phyloP scores from a whole-genome alignment of 2,329 filamentous ascomycete species.

The Arachnomyces sp. region DNA sequence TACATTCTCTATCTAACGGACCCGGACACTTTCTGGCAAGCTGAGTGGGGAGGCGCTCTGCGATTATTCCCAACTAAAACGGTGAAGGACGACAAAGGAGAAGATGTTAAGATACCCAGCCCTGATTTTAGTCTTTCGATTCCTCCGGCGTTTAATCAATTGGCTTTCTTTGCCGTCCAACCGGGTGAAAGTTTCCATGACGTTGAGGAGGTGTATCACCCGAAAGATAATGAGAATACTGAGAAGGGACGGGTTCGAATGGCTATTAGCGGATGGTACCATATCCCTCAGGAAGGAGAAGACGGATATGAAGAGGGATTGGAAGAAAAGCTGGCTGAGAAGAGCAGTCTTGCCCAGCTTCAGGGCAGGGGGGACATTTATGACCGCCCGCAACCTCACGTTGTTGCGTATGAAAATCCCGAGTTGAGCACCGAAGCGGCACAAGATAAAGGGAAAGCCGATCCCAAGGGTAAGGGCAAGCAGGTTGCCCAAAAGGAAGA shows the following conservation, averaged over 20 bases:
- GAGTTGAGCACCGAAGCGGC: constrained; percentile 35
- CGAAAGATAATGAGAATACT: constrained; percentile 51
- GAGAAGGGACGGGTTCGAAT: constrained; percentile 65
- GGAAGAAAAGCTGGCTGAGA: constrained; percentile 79
- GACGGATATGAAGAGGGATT: constrained; percentile 83
- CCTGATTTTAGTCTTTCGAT: constrained; percentile 75
- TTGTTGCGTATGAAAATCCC: constrained; percentile 39
- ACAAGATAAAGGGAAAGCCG: constrained; percentile 11
- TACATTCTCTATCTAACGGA: constrained; percentile 96
- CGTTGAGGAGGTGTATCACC: constrained; percentile 92
- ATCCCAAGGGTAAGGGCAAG: constrained; percentile 25
- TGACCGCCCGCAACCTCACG: constrained; percentile 64
- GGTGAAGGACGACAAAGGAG: constrained; percentile 59
- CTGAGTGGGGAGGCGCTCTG: constrained; percentile 86
- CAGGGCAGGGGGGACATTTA: constrained; percentile 87
- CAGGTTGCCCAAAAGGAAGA: constrained; percentile 36
- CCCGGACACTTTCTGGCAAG: constrained; percentile 81
- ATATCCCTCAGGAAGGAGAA: constrained; percentile 91
- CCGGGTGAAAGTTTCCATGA: constrained; percentile 99
- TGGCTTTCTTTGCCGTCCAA: constrained; percentile 96
- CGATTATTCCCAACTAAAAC: constrained; percentile 71
- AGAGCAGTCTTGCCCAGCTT: constrained; percentile 85
- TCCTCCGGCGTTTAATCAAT: constrained; percentile 91
- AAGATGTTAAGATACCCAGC: constrained; percentile 69
- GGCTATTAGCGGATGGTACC: constrained; percentile 98